phyloP scores from a whole-genome alignment of 495 filamentous ascomycete species.

The Neurospora sp. region DNA sequence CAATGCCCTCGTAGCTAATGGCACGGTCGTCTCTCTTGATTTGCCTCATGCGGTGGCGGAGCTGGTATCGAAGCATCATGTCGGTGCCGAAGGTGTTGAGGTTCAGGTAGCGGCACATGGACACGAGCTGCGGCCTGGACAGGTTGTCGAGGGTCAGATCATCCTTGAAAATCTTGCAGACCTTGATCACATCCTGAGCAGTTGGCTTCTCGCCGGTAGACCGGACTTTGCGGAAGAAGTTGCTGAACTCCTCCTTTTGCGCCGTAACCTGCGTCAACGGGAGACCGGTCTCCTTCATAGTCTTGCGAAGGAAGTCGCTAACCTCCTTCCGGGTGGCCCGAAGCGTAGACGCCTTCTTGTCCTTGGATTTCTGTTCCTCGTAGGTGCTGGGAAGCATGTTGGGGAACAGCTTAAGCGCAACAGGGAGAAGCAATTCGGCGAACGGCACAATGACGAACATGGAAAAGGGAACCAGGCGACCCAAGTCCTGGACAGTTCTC shows the following conservation, averaged over 20 bases:
- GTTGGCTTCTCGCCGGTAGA: conserved; percentile 83
- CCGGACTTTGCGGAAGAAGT: conserved; percentile 95
- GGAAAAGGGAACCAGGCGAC: conserved; percentile 87
- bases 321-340: conserved; percentile 89
- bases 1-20: conserved; percentile 90
- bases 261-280: conserved; percentile 78
- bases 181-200: conserved; percentile 87
- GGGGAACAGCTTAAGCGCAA: conserved; percentile 90
- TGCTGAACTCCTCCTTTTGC: conserved; percentile 89
- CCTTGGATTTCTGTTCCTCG: conserved; percentile 81
- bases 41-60: conserved; percentile 95
- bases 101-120: conserved; percentile 98
- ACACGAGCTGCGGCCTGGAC: conserved; percentile 89
- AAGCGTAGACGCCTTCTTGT: conserved; percentile 72
- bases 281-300: conserved; percentile 83
- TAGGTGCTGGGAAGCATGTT: conserved; percentile 96
- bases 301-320: conserved; percentile 80
- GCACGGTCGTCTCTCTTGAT: conserved; percentile 97
- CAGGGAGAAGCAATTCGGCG: conserved; percentile 85
- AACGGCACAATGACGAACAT: conserved; percentile 96
- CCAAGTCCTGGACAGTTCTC: conserved; percentile 87
- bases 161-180: conserved; percentile 99
- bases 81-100: conserved; percentile 94
- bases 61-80: conserved; percentile 92
- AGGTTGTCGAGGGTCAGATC: conserved; percentile 96